Evolutionary conservation across 129 eudicot genomes (phyloP), one percentile per base, ranked within the genome.

Genomic region (Tagetes erecta): DNA sequence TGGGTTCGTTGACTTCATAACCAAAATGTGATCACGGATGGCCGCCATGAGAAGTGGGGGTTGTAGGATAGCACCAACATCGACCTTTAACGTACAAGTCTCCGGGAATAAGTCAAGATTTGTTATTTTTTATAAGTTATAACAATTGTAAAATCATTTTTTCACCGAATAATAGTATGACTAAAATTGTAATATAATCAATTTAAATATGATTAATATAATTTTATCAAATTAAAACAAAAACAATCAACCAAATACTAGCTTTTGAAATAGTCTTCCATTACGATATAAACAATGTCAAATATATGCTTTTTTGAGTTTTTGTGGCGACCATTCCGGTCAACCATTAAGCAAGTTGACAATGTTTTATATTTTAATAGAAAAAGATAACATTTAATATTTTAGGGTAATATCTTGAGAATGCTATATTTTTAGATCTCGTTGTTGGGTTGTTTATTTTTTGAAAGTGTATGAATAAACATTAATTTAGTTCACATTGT

Each of bases 341-440:
- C 83, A 72, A 79, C 74, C 78, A 79, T 71, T 64, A 79, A 72
- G 65, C 78, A 79, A 79, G 78, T 79, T 79, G 83, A 45, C 78
- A 52, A 63, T 51, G 46, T 37, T 74, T 7, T 14, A 39, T 5
- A 10, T 20, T 12, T 58, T 2, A 2, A 68, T 5, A 45, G 27
- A 35, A 57, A 57, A 42, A 44, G 11, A 31, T 44, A 42, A 1
- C 46, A 56, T 41, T 3, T 11, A 0, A 5, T 56, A 20, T 14
- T 12, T 56, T 45, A 40, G 9, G 57, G 47, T 65, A 45, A 67
- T 37, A 68, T 35, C 8, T 34, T 31, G 11, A 6, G 1, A 5
- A 64, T 7, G 56, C 41, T 65, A 30, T 33, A 67, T 2, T 67
- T 55, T 35, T 5, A 31, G 34, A 31, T 41, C 63, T 1, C 11